Evolutionary conservation across 768 basidiomycete genomes (phyloP).

Genomic region (Boletus rubroflammeus): DNA sequence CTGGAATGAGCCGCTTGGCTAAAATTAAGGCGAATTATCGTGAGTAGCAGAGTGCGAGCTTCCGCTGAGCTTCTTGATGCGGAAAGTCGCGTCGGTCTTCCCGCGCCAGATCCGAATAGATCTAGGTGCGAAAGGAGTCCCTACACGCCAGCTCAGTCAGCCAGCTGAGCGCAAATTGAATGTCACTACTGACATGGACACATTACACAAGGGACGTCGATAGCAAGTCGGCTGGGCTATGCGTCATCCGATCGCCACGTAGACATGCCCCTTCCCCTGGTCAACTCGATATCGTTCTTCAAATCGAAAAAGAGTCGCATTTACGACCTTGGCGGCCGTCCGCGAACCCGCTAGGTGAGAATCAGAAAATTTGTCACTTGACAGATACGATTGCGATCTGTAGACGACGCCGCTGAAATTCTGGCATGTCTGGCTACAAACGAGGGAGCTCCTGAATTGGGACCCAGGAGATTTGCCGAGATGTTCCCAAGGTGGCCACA

Average conservation of each 20-base stretch:
- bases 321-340: constrained; percentile 5
- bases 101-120: constrained; percentile 18
- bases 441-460: background rate
- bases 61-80: constrained; percentile 27
- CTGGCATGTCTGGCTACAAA: background rate
- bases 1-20: constrained; percentile 23
- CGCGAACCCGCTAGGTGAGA: constrained; percentile 14
- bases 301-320: constrained; percentile 12
- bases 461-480: constrained; percentile 20
- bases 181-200: background rate
- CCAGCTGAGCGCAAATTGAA: background rate
- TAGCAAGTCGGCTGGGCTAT: background rate
- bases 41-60: constrained; percentile 23
- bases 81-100: constrained; percentile 14
- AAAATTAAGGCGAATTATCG: constrained; percentile 27
- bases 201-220: background rate
- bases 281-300: background rate
- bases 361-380: constrained; percentile 11
- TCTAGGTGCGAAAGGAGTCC: constrained; percentile 15
- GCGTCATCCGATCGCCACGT: background rate
- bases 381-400: background rate
- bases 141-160: background rate
- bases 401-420: background rate
- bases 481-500: constrained; percentile 24
- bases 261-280: background rate